These are phyloP conservation scores for Yueomyces sinensis DNA, from an alignment of 805 yeast species.

Conservation along the genomic window DNA sequence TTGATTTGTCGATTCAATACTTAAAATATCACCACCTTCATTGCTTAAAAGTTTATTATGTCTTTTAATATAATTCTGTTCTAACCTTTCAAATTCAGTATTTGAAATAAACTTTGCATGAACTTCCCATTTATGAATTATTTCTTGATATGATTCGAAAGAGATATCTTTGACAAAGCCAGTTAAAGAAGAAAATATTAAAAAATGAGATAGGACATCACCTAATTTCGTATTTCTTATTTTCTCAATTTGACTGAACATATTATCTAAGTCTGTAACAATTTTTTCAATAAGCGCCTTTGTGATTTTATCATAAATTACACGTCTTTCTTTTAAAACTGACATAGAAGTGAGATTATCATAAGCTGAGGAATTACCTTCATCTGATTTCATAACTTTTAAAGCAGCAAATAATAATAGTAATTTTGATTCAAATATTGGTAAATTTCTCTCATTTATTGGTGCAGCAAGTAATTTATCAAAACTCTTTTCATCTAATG, in stretches of 20 bases:
- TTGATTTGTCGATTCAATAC: neutral
- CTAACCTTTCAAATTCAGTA: neutral
- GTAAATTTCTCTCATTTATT: slow-evolving; percentile 33
- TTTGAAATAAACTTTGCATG: slow-evolving; percentile 9
- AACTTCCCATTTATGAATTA: slow-evolving; percentile 31
- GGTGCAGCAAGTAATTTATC: slow-evolving; percentile 31
- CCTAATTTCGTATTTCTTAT: slow-evolving; percentile 19
- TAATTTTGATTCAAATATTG: slow-evolving; percentile 43
- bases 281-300: slow-evolving; percentile 36
- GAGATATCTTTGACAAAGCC: slow-evolving; percentile 50
- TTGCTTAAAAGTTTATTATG: neutral
- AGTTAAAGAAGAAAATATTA: slow-evolving; percentile 36
- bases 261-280: slow-evolving; percentile 28
- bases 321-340: slow-evolving; percentile 56
- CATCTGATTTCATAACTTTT: slow-evolving; percentile 42
- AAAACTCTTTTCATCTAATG: slow-evolving; percentile 45
- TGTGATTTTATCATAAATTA: slow-evolving; percentile 44
- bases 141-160: slow-evolving; percentile 29
- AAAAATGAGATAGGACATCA: slow-evolving; percentile 25
- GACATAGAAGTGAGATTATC: slow-evolving; percentile 47
- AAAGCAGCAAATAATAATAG: slow-evolving; percentile 50
- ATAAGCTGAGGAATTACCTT: slow-evolving; percentile 21
- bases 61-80: neutral
- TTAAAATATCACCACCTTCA: neutral
- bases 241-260: slow-evolving; percentile 28